These are phyloP conservation scores for Aspergillus sp. DNA, from an alignment of 2,329 filamentous ascomycete genomes.

Conservation along the genomic window DNA sequence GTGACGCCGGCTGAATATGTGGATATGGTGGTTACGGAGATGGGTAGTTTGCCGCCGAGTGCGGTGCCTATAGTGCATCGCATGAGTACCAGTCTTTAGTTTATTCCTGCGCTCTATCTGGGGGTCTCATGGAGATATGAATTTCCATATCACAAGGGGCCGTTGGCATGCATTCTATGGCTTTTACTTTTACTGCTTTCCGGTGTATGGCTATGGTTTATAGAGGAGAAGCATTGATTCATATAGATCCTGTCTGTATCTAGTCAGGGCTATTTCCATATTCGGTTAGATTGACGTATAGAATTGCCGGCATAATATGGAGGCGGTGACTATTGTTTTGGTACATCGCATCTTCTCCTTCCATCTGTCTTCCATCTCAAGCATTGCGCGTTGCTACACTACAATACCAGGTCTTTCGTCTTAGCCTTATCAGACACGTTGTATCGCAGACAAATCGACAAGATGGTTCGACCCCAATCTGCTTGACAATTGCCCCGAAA, in stretches of 20 bases:
- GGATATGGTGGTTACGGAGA: conserved; percentile 82
- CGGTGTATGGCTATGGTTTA: not conserved
- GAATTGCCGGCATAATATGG: not conserved
- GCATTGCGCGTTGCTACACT: not conserved
- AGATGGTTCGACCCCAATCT: not conserved
- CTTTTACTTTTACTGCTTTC: not conserved
- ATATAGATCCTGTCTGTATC: too few relatives aligned
- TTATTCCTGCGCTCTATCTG: not conserved
- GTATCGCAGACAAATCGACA: not conserved
- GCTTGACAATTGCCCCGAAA: not conserved
- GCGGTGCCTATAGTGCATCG: conserved; percentile 70
- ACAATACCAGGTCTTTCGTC: not conserved
- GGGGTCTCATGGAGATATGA: not conserved
- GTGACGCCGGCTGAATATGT: conserved; percentile 82
- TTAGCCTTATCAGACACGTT: too few relatives aligned
- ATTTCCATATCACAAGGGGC: not conserved
- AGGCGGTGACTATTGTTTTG: not conserved
- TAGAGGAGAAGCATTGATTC: too few relatives aligned
- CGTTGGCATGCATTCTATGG: not conserved
- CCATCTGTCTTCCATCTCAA: not conserved
- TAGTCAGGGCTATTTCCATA: not conserved
- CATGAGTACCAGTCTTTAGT: conserved; percentile 40
- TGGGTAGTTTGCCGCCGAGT: conserved; percentile 75
- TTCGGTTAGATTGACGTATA: not conserved
- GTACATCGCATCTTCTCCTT: not conserved